These are phyloP conservation scores for Russula vinacea DNA, from an alignment of 768 basidiomycete genomes.

Conservation along the genomic window DNA sequence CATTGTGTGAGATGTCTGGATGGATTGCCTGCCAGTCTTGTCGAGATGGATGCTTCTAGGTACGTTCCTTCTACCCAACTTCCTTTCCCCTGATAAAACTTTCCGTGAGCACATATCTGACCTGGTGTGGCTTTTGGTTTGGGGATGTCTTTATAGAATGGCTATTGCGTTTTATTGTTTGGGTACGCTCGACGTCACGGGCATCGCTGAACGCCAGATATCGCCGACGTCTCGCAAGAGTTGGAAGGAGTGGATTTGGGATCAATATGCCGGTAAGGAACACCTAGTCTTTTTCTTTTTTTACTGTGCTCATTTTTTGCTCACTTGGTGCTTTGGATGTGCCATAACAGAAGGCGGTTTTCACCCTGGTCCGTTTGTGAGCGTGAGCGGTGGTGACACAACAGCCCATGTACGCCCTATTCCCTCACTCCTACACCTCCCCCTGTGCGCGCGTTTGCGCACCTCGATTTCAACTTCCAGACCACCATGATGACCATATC, in stretches of 20 bases:
- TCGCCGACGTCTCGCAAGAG: slow-evolving; percentile 50
- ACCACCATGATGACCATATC: not conserved
- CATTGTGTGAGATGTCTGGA: slow-evolving; percentile 68
- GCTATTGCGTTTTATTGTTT: slow-evolving; percentile 88
- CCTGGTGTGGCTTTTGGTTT: too few species aligned
- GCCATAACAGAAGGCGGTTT: slow-evolving; percentile 48
- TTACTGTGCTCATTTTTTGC: not conserved
- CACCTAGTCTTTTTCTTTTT: not conserved
- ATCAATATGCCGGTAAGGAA: slow-evolving; percentile 64
- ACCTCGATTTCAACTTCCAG: not conserved
- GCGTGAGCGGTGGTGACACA: slow-evolving; percentile 39
- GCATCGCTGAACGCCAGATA: slow-evolving; percentile 45
- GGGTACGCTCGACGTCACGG: slow-evolving; percentile 76
- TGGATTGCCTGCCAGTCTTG: slow-evolving; percentile 66
- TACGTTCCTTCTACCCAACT: slow-evolving; percentile 32
- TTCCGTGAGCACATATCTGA: too few species aligned
- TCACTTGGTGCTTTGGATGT: too few species aligned
- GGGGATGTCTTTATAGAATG: slow-evolving; percentile 51
- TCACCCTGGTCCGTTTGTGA: slow-evolving; percentile 72
- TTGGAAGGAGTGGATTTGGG: slow-evolving; percentile 89
- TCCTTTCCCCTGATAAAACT: not conserved
- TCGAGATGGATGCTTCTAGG: slow-evolving; percentile 72
- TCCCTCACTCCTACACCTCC: slow-evolving; percentile 3
- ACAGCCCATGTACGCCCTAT: slow-evolving; percentile 26
- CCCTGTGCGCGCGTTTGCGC: not conserved